Evolutionary conservation across 2,329 filamentous ascomycete species (phyloP).

Genomic region (Cladosporium sphaerospermum): DNA sequence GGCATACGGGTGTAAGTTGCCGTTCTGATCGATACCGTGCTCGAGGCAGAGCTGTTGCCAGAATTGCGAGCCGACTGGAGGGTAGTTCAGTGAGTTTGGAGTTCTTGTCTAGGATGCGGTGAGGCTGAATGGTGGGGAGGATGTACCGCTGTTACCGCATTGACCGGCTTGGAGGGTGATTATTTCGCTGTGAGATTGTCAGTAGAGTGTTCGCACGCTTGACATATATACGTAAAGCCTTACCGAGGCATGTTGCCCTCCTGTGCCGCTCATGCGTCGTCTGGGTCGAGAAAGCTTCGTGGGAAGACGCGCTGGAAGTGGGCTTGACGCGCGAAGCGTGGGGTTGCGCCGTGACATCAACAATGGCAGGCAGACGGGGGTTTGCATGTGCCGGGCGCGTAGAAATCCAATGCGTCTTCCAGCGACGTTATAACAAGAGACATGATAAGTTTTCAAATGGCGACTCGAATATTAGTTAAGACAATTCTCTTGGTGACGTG

Average conservation of each 20-base stretch:
- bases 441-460: too few species aligned
- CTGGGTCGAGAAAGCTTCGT: background rate
- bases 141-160: constrained; percentile 97
- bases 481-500: too few species aligned
- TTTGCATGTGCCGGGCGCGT: too few species aligned
- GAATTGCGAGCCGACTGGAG: constrained; percentile 85
- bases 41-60: constrained; percentile 98
- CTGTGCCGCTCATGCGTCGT: constrained; percentile 8
- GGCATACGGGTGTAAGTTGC: constrained; percentile 94
- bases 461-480: too few species aligned
- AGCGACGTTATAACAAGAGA: too few species aligned
- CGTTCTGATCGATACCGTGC: constrained; percentile 95
- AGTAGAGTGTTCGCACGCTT: constrained; percentile 1
- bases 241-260: constrained; percentile 14
- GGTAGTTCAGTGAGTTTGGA: constrained; percentile 7
- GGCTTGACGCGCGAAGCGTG: background rate
- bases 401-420: too few species aligned
- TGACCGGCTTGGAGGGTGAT: constrained; percentile 99
- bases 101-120: constrained; percentile 11
- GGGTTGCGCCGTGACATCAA: background rate
- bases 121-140: constrained; percentile 5
- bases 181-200: constrained; percentile 66
- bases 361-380: background rate
- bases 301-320: constrained; percentile 5
- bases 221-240: background rate